A percentile compares a stretch with the other conserved stretches of the same genome.
phyloP scores from a whole-genome alignment of 352 stramenopile genomes.

The Phytophthora chlamydospora region DNA sequence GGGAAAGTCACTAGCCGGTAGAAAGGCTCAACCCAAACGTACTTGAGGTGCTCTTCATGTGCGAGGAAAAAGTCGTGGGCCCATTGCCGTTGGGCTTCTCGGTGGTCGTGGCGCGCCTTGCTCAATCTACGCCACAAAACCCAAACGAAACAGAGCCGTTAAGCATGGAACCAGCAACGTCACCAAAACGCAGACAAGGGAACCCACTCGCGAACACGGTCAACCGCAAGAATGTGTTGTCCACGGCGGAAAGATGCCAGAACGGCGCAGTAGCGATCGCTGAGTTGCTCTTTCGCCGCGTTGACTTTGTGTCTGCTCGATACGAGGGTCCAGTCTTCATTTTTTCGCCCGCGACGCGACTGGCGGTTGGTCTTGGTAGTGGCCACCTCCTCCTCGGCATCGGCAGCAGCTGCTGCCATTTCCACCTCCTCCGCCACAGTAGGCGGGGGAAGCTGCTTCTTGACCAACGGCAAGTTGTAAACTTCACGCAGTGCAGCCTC shows the following conservation, averaged over 20 bases:
- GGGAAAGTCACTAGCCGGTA: slow-evolving; percentile 10
- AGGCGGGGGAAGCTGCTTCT: slow-evolving; percentile 14
- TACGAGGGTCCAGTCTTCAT: slow-evolving; percentile 52
- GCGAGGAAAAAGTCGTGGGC: slow-evolving; percentile 65
- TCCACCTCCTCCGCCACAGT: slow-evolving; percentile 33
- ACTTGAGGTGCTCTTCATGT: slow-evolving; percentile 58
- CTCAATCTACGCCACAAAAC: slow-evolving; percentile 44
- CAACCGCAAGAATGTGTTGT: slow-evolving; percentile 54
- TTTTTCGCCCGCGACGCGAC: slow-evolving; percentile 1
- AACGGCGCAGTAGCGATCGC: slow-evolving; percentile 61
- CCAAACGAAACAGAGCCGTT: slow-evolving; percentile 3
- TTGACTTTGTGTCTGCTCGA: slow-evolving; percentile 61
- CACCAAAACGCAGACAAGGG: not conserved
- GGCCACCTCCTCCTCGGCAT: slow-evolving; percentile 23
- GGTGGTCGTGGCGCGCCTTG: slow-evolving; percentile 50
- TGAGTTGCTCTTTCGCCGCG: slow-evolving; percentile 58
- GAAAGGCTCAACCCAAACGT: slow-evolving; percentile 22
- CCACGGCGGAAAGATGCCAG: slow-evolving; percentile 63
- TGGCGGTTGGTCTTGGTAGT: slow-evolving; percentile 8
- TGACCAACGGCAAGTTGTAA: slow-evolving; percentile 52
- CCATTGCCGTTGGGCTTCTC: slow-evolving; percentile 68
- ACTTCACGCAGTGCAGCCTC: slow-evolving; percentile 70
- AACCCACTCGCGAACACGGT: slow-evolving; percentile 69
- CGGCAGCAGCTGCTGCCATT: slow-evolving; percentile 23
- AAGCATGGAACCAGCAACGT: not conserved